Conservation (phyloP, 345 rosid genomes). For the Microthlaspi erraticum region DNA sequence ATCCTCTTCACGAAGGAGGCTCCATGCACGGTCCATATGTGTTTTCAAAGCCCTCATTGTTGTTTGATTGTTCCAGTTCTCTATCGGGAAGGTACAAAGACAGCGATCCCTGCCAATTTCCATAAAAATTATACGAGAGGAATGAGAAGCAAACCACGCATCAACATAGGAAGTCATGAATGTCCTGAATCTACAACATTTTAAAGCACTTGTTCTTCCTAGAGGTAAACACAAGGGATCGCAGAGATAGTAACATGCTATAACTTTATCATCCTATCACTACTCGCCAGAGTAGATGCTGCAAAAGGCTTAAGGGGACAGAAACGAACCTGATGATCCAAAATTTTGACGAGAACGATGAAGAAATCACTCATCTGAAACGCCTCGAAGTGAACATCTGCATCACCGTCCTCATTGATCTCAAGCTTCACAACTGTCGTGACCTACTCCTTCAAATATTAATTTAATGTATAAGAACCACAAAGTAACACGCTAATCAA, state of each 20-base stretch:
- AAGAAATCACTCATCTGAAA: constrained; percentile 98
- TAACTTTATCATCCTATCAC: constrained; percentile 1
- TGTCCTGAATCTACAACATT: neutral
- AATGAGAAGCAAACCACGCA: neutral
- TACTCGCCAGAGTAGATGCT: neutral
- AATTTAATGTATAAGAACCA: neutral
- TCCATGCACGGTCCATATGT: constrained; percentile 70
- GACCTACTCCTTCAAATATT: constrained; percentile 86
- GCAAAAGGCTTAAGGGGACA: neutral
- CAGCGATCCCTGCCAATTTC: constrained; percentile 64
- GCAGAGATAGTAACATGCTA: too few relatives aligned
- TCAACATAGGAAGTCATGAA: neutral
- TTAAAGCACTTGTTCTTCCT: neutral
- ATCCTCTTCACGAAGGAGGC: constrained; percentile 82
- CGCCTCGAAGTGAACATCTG: constrained; percentile 92
- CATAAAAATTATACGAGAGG: neutral
- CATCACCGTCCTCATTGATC: constrained; percentile 75
- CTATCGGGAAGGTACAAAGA: constrained; percentile 78
- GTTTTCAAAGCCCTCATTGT: constrained; percentile 68
- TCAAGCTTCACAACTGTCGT: constrained; percentile 87
- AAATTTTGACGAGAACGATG: constrained; percentile 69
- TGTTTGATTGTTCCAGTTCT: constrained; percentile 61
- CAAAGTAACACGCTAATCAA: neutral
- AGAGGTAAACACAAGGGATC: too few relatives aligned
- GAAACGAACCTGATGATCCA: constrained; percentile 76